Base-by-base conservation (phyloP, 495 filamentous ascomycete genomes). In the Daldinia bambusicola region DNA sequence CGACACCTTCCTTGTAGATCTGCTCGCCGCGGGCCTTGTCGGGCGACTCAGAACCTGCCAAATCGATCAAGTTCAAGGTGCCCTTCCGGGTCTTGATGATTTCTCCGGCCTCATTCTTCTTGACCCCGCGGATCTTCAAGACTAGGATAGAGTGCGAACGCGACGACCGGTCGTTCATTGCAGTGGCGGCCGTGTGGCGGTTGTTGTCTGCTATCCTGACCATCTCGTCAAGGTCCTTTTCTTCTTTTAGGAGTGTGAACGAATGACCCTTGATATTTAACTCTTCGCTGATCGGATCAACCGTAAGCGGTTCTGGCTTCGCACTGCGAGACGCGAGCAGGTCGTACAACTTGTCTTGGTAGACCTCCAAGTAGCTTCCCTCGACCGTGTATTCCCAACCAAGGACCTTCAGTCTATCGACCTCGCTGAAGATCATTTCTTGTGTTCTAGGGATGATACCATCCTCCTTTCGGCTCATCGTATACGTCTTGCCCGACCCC, bases 61-160 rank as follows among this genome's bases (percentile, higher is more conserved):
- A 82, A 81, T 99, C 95, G 37, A 99, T 96, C 16, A 99, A 84
- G 80, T 99, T 99, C 55, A 99, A 86, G 0, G 94, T 97, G 37
- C 96, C 96, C 75, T 97, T 94, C 67, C 92, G 93, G 14, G 89
- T 88, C 78, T 96, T 92, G 22, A 90, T 86, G 2, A 96, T 96
- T 22, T 93, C 86, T 57, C 86, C 85, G 74, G 97, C 97, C 53
- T 89, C 85, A 36, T 71, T 68, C 43, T 53, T 61, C 66, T 77
- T 75, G 4, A 61, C 32, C 16, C 95, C 95, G 13, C 87, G 86
- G 5, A 99, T 86, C 78, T 92, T 94, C 61, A 99, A 88, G 64
- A 99, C 97, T 78, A 99, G 97, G 38, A 99, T 94, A 0, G 92
- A 96, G 80, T 99, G 95, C 18, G 93, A 96, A 31, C 95, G 90